A percentile compares a stretch with the other conserved stretches of the same genome.
Conservation (phyloP, 2,329 filamentous ascomycete species). For the Rhytidhysteron rufulum region DNA sequence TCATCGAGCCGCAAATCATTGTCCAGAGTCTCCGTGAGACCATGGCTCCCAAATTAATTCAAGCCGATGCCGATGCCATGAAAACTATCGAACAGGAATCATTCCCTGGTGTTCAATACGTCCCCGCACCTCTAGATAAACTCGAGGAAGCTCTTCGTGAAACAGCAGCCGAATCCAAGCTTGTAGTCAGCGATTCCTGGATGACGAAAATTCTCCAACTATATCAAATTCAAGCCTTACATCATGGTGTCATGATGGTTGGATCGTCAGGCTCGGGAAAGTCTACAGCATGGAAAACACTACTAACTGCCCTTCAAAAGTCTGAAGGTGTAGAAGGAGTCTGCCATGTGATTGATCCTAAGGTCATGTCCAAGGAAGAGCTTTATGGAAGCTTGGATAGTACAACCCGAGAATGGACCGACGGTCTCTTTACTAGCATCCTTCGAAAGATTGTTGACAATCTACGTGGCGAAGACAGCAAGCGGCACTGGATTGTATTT, state of each 20-base stretch:
- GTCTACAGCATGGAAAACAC: conserved; percentile 87
- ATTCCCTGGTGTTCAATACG: conserved; percentile 90
- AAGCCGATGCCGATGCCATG: conserved; percentile 87
- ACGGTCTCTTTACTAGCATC: conserved; percentile 96
- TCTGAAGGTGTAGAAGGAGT: conserved; percentile 92
- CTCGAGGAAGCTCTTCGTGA: conserved; percentile 77
- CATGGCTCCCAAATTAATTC: conserved; percentile 94
- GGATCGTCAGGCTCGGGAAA: conserved; percentile 97
- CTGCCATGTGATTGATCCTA: conserved; percentile 96
- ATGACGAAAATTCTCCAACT: conserved; percentile 96
- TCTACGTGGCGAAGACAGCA: conserved; percentile 90
- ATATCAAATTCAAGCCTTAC: conserved; percentile 95
- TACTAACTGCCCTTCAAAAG: conserved; percentile 85
- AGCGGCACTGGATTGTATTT: conserved; percentile 99
- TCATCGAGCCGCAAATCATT: conserved; percentile 93
- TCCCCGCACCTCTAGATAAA: conserved; percentile 78
- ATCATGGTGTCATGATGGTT: conserved; percentile 99
- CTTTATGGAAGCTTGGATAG: conserved; percentile 94
- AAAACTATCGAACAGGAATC: conserved; percentile 74
- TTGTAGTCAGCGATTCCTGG: conserved; percentile 91
- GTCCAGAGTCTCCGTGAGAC: conserved; percentile 98
- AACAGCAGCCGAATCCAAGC: conserved; percentile 77
- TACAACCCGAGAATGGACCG: conserved; percentile 97
- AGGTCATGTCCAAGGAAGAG: conserved; percentile 99
- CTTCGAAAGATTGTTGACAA: conserved; percentile 98